Conservation (phyloP, 495 filamentous ascomycete genomes). For the Xylaria sp. region DNA sequence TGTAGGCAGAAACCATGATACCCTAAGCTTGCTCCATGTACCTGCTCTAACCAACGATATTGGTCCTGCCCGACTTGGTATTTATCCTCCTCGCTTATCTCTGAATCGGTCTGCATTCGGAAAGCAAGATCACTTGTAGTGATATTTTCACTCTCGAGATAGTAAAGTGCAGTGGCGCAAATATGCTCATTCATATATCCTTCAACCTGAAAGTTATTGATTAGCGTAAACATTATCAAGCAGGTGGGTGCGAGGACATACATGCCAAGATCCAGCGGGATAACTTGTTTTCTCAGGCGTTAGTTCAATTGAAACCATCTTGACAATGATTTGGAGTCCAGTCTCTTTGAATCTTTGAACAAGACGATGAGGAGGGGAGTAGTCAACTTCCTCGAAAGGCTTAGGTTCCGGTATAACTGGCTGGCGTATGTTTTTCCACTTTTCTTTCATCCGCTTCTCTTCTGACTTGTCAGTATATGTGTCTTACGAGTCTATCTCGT, state of each 20-base stretch:
- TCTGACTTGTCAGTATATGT: neutral
- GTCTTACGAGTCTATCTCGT: conserved; percentile 3
- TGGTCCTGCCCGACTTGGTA: conserved; percentile 29
- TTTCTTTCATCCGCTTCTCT: neutral
- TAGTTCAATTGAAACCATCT: conserved; percentile 67
- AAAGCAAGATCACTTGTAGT: conserved; percentile 60
- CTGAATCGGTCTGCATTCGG: conserved; percentile 51
- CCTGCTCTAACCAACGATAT: conserved; percentile 33
- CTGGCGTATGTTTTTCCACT: conserved; percentile 29
- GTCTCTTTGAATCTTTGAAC: conserved; percentile 46
- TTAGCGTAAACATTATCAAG: conserved; percentile 36
- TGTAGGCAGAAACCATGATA: conserved; percentile 34
- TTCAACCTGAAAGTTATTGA: conserved; percentile 42
- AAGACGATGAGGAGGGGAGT: conserved; percentile 36
- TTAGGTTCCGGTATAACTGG: conserved; percentile 35
- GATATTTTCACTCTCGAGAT: conserved; percentile 68
- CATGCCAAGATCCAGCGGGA: conserved; percentile 47
- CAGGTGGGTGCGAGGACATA: conserved; percentile 37
- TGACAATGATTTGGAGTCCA: conserved; percentile 69
- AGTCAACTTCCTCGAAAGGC: conserved; percentile 46
- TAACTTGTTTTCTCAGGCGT: conserved; percentile 62
- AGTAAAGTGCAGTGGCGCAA: conserved; percentile 64
- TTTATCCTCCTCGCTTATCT: conserved; percentile 18
- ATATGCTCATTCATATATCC: conserved; percentile 67
- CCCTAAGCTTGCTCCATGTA: conserved; percentile 36